phyloP scores from a whole-genome alignment of 1,284 basidiomycete species.

The Fereydounia khargensis region DNA sequence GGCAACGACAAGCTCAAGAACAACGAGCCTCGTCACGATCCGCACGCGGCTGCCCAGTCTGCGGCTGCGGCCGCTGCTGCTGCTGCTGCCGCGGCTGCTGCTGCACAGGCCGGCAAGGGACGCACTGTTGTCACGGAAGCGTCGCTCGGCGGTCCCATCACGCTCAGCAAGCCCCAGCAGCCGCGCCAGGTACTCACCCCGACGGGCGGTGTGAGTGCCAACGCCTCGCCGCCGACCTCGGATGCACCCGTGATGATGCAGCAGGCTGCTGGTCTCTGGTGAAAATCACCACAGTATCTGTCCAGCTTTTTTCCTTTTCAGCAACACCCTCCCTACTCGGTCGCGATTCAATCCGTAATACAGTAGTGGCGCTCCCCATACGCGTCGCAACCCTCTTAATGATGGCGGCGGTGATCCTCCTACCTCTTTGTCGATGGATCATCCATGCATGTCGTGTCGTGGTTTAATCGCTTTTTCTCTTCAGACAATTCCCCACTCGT shows the following conservation, averaged over 20 bases:
- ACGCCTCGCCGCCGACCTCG: slow-evolving; percentile 9
- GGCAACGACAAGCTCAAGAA: slow-evolving; percentile 19
- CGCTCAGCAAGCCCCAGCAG: slow-evolving; percentile 20
- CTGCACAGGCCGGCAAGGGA: slow-evolving; percentile 17
- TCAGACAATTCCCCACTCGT: too few relatives aligned
- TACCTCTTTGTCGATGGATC: too few relatives aligned
- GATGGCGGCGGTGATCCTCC: too few relatives aligned
- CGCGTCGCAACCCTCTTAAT: too few relatives aligned
- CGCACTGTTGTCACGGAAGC: slow-evolving; percentile 15
- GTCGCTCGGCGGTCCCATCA: slow-evolving; percentile 29
- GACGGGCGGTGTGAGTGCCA: slow-evolving; percentile 17
- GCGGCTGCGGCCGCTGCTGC: slow-evolving; percentile 37
- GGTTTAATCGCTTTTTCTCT: too few relatives aligned
- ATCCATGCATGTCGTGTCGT: too few relatives aligned
- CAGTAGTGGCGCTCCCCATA: too few relatives aligned
- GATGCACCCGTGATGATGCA: background rate
- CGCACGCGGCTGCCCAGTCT: slow-evolving; percentile 35
- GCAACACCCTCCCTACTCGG: too few relatives aligned
- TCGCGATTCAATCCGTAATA: too few relatives aligned
- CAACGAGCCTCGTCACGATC: slow-evolving; percentile 42
- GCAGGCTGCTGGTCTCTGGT: background rate
- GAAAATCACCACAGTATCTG: slow-evolving; percentile 1
- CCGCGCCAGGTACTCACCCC: slow-evolving; percentile 18
- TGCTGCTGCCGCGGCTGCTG: slow-evolving; percentile 30
- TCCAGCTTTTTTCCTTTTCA: too few relatives aligned